phyloP scores from a whole-genome alignment of 805 yeast genomes.

The Ogataea methanolica region DNA sequence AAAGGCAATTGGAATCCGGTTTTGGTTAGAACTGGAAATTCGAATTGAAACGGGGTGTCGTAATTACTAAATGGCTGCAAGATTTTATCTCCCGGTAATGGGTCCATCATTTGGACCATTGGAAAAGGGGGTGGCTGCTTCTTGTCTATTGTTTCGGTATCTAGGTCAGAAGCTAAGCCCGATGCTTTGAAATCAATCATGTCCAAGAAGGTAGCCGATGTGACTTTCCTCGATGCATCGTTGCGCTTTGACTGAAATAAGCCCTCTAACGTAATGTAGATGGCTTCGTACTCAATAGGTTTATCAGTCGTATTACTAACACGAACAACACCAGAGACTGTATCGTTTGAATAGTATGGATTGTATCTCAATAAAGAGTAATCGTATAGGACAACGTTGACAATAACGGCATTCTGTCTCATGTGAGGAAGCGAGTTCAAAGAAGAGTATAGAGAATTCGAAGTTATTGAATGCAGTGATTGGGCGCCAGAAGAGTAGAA shows the following conservation, averaged over 20 bases:
- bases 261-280: conserved; percentile 42
- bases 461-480: too few relatives aligned
- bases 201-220: conserved; percentile 29
- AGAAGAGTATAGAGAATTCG: background rate
- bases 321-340: conserved; percentile 10
- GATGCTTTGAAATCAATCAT: conserved; percentile 35
- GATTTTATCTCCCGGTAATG: conserved; percentile 14
- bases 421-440: conserved; percentile 4
- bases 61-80: conserved; percentile 11
- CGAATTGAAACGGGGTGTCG: conserved; percentile 13
- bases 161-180: conserved; percentile 10
- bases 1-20: conserved; percentile 12
- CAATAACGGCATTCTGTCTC: conserved; percentile 15
- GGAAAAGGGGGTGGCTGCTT: background rate
- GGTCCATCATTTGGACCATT: background rate
- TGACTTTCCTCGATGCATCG: conserved; percentile 7
- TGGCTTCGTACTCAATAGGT: conserved; percentile 37
- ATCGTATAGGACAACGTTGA: conserved; percentile 27
- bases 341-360: conserved; percentile 12
- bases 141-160: background rate
- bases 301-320: conserved; percentile 9
- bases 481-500: too few relatives aligned
- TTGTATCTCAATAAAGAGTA: conserved; percentile 5
- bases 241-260: conserved; percentile 21
- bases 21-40: conserved; percentile 12